Evolutionary conservation across 805 yeast genomes (phyloP).

Genomic region (Schizosaccharomyces pombe): DNA sequence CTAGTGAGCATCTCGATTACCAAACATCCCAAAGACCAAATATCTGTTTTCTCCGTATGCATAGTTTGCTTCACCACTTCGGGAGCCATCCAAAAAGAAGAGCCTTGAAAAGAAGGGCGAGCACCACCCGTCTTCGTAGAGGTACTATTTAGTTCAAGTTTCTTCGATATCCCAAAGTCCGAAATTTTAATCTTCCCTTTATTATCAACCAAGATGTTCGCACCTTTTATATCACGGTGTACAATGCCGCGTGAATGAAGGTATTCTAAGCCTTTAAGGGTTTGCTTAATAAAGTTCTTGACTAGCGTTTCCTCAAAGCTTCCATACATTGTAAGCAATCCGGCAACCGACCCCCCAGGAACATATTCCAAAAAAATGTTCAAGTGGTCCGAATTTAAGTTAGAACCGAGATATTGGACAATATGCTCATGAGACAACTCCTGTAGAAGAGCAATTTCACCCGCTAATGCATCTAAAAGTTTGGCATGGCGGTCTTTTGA

Average conservation of each 20-base stretch:
- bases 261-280: slow-evolving; percentile 49
- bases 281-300: slow-evolving; percentile 49
- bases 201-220: slow-evolving; percentile 59
- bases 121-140: slow-evolving; percentile 16
- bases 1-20: slow-evolving; percentile 91
- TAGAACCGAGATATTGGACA: slow-evolving; percentile 76
- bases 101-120: slow-evolving; percentile 77
- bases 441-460: slow-evolving; percentile 52
- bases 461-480: slow-evolving; percentile 57
- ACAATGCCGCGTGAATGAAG: slow-evolving; percentile 54
- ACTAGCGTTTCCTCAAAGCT: slow-evolving; percentile 61
- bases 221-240: slow-evolving; percentile 76
- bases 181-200: slow-evolving; percentile 65
- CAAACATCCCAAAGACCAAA: slow-evolving; percentile 92
- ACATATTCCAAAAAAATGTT: slow-evolving; percentile 67
- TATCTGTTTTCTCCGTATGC: slow-evolving; percentile 79
- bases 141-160: slow-evolving; percentile 31
- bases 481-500: slow-evolving; percentile 19
- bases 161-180: slow-evolving; percentile 65
- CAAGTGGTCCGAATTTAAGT: slow-evolving; percentile 41
- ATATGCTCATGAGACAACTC: slow-evolving; percentile 76
- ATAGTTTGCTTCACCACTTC: slow-evolving; percentile 89
- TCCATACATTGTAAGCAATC: slow-evolving; percentile 48
- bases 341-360: slow-evolving; percentile 48
- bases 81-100: slow-evolving; percentile 98